A percentile compares a stretch with the other conserved stretches of the same genome.
Evolutionary conservation across 495 filamentous ascomycete genomes (phyloP).

Genomic region (Apodospora peruviana): DNA sequence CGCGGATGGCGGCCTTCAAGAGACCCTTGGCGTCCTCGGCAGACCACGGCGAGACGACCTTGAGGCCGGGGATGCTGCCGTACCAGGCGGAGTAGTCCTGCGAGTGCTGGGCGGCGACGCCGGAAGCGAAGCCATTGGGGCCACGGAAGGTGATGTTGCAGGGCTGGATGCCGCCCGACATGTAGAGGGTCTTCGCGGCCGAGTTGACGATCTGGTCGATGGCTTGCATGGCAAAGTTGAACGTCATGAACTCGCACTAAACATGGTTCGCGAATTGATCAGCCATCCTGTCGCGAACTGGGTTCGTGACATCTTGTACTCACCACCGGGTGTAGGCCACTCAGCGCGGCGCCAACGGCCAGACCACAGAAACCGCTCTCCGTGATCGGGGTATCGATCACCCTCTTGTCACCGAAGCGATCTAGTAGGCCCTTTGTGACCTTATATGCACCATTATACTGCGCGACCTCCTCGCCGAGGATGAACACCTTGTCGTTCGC

Average conservation of each 20-base stretch:
- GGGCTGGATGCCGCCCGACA: constrained; percentile 98
- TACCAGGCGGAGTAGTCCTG: constrained; percentile 99
- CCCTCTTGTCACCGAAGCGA: constrained; percentile 92
- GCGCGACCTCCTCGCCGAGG: constrained; percentile 94
- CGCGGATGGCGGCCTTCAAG: constrained; percentile 93
- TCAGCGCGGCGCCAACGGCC: constrained; percentile 88
- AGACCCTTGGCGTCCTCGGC: constrained; percentile 97
- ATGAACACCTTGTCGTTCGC: constrained; percentile 89
- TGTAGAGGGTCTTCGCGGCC: constrained; percentile 98
- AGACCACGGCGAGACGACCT: constrained; percentile 93
- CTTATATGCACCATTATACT: constrained; percentile 99
- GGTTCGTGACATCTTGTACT: constrained; percentile 24
- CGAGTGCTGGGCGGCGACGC: constrained; percentile 95
- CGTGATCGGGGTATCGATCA: constrained; percentile 98
- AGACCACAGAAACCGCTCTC: constrained; percentile 92
- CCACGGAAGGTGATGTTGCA: constrained; percentile 99
- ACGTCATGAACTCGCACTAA: constrained; percentile 99
- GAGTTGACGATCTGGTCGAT: constrained; percentile 99
- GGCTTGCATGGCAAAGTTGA: constrained; percentile 99
- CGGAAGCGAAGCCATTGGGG: constrained; percentile 93
- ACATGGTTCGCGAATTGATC: background rate
- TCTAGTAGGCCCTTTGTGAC: constrained; percentile 96
- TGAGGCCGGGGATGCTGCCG: constrained; percentile 92
- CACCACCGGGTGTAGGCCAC: constrained; percentile 89
- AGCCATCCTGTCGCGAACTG: background rate